Base-by-base conservation (phyloP, 768 basidiomycete species). In the Pleurotus citrinopileatus region DNA sequence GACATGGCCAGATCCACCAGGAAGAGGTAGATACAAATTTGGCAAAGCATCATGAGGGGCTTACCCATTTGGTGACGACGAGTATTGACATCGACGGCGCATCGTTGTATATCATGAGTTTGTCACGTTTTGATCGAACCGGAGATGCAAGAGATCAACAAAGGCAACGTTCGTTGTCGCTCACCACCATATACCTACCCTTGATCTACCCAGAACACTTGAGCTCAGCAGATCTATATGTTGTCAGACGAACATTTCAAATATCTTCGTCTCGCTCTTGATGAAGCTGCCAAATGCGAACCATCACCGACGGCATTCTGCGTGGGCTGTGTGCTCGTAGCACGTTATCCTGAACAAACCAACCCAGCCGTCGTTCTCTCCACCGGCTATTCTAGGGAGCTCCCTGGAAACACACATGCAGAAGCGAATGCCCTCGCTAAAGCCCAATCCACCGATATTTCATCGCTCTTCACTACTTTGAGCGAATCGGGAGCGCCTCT, bases 341-440 rank as follows among this genome's bases (percentile, higher is more conserved):
- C 74, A 17, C 73, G 70, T 40, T 69, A 70, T 54, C 78, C 83
- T 15, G 59, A 65, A 42, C 65, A 66, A 4, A 58, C 65, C 27
- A 61, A 63, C 37, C 36, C 63, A 12, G 75, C 84, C 3, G 70
- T 83, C 52, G 70, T 89, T 42, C 69, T 98, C 29, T 73, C 91
- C 10, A 85, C 85, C 2, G 94, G 94, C 15, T 94, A 86, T 71
- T 98, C 95, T 22, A 80, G 97, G 63, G 94, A 98, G 65, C 77
- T 98, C 0, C 76, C 83, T 3, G 96, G 95, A 51, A 98, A 98
- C 65, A 98, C 96, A 2, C 96, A 99, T 67, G 96, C 95, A 9
- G 96, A 99, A 73, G 93, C 94, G 20, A 96, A 96, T 66, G 94
- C 95, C 1, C 72, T 99, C 51, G 65, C 80, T 37, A 97, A 98